Conservation (phyloP, 2,329 filamentous ascomycete genomes). For the Ceratocystis cubensis region DNA sequence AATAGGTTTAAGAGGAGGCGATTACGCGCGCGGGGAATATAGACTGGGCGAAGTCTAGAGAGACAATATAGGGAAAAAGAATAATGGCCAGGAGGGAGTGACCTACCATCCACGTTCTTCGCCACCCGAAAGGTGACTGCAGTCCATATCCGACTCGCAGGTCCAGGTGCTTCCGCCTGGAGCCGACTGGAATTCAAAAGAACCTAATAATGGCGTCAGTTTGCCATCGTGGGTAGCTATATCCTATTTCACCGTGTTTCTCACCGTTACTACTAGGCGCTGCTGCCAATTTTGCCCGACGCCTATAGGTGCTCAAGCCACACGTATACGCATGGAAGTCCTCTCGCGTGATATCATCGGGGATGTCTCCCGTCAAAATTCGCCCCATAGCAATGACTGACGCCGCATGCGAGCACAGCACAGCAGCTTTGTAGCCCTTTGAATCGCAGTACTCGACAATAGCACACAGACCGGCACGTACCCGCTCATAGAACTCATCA, state of each 20-base stretch:
- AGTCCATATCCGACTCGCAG: slow-evolving; percentile 71
- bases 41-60: not conserved
- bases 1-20: not conserved
- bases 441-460: slow-evolving; percentile 62
- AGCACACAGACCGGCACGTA: slow-evolving; percentile 54
- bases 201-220: not conserved
- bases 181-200: not conserved
- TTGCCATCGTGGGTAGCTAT: not conserved
- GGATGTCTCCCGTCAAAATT: slow-evolving; percentile 65
- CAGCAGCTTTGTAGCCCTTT: slow-evolving; percentile 54
- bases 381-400: slow-evolving; percentile 77
- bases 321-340: slow-evolving; percentile 83
- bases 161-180: slow-evolving; percentile 57
- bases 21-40: not conserved
- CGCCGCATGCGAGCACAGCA: slow-evolving; percentile 84
- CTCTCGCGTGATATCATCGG: slow-evolving; percentile 54
- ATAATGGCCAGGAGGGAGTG: slow-evolving; percentile 21
- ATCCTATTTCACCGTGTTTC: not conserved
- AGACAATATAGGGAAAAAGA: not conserved
- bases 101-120: slow-evolving; percentile 79
- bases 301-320: slow-evolving; percentile 53
- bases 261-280: not conserved
- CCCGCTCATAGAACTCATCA: slow-evolving; percentile 63
- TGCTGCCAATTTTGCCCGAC: not conserved
- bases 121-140: slow-evolving; percentile 64